Conservation (phyloP, 768 basidiomycete genomes). For the Trametes elegans region DNA sequence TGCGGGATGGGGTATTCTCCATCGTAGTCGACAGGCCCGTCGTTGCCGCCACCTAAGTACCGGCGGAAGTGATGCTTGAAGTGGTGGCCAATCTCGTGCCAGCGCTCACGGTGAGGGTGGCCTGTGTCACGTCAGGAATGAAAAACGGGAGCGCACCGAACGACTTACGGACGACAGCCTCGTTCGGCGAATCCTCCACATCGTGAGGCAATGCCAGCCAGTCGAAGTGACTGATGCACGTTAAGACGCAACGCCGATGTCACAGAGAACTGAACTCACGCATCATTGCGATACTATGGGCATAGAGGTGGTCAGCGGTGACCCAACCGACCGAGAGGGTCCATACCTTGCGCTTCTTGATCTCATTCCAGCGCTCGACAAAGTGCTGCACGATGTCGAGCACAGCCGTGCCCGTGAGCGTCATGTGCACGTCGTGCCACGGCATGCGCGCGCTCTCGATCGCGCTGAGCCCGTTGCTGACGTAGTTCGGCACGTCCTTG, state of each 20-base stretch:
- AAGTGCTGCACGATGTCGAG: constrained; percentile 94
- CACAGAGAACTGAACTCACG: constrained; percentile 36
- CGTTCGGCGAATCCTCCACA: constrained; percentile 55
- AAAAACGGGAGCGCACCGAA: no score
- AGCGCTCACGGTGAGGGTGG: constrained; percentile 69
- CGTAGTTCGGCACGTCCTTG: constrained; percentile 74
- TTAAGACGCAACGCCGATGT: neutral
- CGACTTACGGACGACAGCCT: constrained; percentile 59
- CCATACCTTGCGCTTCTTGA: constrained; percentile 76
- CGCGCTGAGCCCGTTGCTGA: constrained; percentile 65
- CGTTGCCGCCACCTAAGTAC: constrained; percentile 9
- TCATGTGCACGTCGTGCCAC: constrained; percentile 97
- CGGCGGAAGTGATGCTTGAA: constrained; percentile 70
- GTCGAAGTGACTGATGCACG: constrained; percentile 41
- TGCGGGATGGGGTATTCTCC: constrained; percentile 43
- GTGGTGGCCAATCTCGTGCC: constrained; percentile 51
- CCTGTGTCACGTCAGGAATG: constrained; percentile 28
- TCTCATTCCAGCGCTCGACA: constrained; percentile 86
- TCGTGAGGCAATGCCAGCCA: constrained; percentile 84
- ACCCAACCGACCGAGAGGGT: neutral
- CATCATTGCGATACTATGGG: constrained; percentile 37
- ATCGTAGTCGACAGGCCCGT: constrained; percentile 30
- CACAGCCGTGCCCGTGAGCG: constrained; percentile 74
- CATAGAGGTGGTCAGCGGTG: neutral
- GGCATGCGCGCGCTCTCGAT: constrained; percentile 80